phyloP scores from a whole-genome alignment of 2,329 filamentous ascomycete genomes.

The Neoscytalidium dimidiatum region DNA sequence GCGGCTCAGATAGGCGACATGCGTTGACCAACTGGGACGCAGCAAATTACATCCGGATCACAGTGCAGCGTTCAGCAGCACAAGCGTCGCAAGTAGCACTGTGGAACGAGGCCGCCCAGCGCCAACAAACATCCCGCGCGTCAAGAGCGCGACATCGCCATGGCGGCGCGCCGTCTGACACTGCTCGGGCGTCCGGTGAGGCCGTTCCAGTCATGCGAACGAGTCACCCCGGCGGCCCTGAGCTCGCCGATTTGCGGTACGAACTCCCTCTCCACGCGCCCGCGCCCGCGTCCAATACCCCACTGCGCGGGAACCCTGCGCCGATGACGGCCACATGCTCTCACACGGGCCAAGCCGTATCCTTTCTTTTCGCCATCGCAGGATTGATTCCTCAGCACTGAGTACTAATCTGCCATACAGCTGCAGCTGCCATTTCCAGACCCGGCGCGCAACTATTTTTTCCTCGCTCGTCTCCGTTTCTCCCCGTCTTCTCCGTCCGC shows the following conservation, averaged over 20 bases:
- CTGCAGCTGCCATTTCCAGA: background rate
- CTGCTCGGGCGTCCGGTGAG: background rate
- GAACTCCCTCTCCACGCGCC: background rate
- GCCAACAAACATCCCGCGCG: background rate
- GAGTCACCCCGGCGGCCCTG: conserved; percentile 9
- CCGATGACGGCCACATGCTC: conserved; percentile 13
- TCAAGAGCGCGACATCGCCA: background rate
- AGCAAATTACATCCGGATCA: conserved; percentile 9
- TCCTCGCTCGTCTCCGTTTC: background rate
- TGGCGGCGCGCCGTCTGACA: conserved; percentile 10
- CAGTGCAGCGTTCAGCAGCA: background rate
- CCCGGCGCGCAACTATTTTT: background rate
- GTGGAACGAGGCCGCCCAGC: conserved; percentile 3
- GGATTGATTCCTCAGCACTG: background rate
- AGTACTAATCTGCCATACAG: background rate
- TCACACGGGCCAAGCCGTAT: background rate
- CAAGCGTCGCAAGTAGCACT: conserved; percentile 11
- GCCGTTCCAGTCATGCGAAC: conserved; percentile 3
- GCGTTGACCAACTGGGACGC: background rate
- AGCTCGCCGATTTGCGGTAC: conserved; percentile 5
- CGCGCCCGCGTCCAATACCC: background rate
- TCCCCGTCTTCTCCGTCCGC: conserved; percentile 1
- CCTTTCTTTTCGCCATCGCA: background rate
- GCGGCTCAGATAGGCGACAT: conserved; percentile 11
- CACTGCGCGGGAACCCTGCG: background rate